Conservation (phyloP, 345 rosid genomes). For the Eutrema heterophyllum region DNA sequence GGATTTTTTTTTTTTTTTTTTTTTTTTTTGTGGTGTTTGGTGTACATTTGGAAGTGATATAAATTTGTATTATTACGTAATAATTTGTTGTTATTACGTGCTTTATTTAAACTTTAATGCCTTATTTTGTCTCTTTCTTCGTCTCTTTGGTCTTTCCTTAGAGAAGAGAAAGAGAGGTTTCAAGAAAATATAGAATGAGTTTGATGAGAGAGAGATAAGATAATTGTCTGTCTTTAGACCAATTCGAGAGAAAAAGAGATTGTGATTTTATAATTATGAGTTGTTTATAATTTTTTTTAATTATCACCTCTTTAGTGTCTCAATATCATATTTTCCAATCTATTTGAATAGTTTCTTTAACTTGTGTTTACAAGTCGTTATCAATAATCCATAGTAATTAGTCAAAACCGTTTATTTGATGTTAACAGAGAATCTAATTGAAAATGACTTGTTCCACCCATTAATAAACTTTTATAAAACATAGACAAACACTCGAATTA, state of each 20-base stretch:
- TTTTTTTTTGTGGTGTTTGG: conserved; percentile 11
- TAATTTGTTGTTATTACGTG: conserved; percentile 30
- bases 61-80: conserved; percentile 24
- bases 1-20: background rate
- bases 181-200: conserved; percentile 1
- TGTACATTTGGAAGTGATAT: conserved; percentile 19
- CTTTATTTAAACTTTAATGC: conserved; percentile 27
- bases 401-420: conserved; percentile 11
- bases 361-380: background rate
- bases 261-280: background rate
- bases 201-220: background rate
- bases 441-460: conserved; percentile 22
- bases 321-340: background rate
- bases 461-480: background rate
- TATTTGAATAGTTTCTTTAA: background rate
- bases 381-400: conserved; percentile 5
- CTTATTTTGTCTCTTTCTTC: conserved; percentile 22
- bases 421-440: conserved; percentile 23
- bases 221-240: conserved; percentile 8
- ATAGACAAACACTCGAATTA: conserved; percentile 2
- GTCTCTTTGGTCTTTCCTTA: background rate
- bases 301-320: background rate
- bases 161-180: conserved; percentile 24
- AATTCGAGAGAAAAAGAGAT: background rate
- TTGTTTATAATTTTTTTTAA: background rate